Evolutionary conservation across 2,329 filamentous ascomycete genomes (phyloP).

Genomic region (Cladosporium sp.): DNA sequence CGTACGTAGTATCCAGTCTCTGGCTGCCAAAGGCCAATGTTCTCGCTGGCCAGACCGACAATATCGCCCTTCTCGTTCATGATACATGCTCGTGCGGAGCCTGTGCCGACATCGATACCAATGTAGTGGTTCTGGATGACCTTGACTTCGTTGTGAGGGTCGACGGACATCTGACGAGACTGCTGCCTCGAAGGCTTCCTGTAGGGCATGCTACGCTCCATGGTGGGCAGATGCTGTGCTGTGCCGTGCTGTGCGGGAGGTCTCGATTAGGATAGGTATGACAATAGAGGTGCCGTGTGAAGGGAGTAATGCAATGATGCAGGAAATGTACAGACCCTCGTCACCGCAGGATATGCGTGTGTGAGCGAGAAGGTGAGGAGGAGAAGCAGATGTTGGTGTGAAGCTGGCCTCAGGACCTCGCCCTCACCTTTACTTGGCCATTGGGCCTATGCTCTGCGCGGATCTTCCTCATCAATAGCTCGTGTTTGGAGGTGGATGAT

Average conservation of each 20-base stretch:
- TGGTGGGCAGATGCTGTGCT: constrained; percentile 9
- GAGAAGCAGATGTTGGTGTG: not conserved
- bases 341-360: not conserved
- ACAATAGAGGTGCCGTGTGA: not conserved
- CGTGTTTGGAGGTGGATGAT: constrained; percentile 7
- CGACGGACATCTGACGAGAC: constrained; percentile 50
- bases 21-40: constrained; percentile 55
- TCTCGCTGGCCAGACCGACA: constrained; percentile 57
- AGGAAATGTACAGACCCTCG: not conserved
- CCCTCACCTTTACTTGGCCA: constrained; percentile 14
- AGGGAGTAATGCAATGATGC: not conserved
- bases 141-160: constrained; percentile 58
- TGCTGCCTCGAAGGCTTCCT: constrained; percentile 39
- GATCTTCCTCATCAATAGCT: constrained; percentile 12
- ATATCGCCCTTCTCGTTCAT: constrained; percentile 92
- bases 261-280: too few species aligned
- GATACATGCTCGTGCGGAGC: constrained; percentile 91
- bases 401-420: not conserved
- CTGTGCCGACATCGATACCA: constrained; percentile 94
- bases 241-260: not conserved
- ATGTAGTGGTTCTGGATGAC: constrained; percentile 65
- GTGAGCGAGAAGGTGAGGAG: not conserved
- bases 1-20: constrained; percentile 57
- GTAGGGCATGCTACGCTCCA: constrained; percentile 31
- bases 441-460: constrained; percentile 3